These are phyloP conservation scores for Scheffersomyces ergatensis DNA, from an alignment of 805 yeast species.

Conservation along the genomic window DNA sequence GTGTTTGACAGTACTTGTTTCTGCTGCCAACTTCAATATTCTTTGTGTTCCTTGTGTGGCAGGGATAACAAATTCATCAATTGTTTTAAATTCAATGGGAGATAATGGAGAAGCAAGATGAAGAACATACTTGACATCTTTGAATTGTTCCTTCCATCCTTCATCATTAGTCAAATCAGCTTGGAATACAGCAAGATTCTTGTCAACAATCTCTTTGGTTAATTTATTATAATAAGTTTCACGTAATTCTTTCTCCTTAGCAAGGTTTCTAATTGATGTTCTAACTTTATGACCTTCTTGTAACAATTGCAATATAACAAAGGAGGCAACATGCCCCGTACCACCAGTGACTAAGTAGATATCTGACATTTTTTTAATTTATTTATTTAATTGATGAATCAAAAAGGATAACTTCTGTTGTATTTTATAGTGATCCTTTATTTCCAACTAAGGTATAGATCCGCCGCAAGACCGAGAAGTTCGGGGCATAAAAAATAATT, in stretches of 20 bases:
- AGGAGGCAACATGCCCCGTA: conserved; percentile 15
- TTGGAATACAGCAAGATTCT: conserved; percentile 3
- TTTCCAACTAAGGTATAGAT: too few relatives aligned
- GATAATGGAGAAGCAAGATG: conserved; percentile 23
- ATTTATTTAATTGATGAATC: too few relatives aligned
- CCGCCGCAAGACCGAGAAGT: too few relatives aligned
- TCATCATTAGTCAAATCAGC: conserved; percentile 16
- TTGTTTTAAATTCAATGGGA: conserved; percentile 13
- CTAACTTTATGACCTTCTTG: conserved; percentile 12
- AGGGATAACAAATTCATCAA: conserved; percentile 16
- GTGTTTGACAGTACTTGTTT: conserved; percentile 18
- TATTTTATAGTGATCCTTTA: too few relatives aligned
- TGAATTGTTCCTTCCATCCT: conserved; percentile 10
- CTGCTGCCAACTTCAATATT: conserved; percentile 12
- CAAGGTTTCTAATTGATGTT: conserved; percentile 3
- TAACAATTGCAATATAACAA: conserved; percentile 11
- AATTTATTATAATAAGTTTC: not conserved
- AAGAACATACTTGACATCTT: conserved; percentile 7
- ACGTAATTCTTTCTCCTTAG: not conserved
- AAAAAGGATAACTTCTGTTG: too few relatives aligned
- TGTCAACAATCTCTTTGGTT: not conserved
- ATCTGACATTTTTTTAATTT: not conserved
- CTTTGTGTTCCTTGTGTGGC: conserved; percentile 17
- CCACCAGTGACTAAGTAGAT: conserved; percentile 14
- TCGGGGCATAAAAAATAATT: too few relatives aligned